Evolutionary conservation across 306 rosid species (phyloP).

Genomic region (Fragaria vesca): DNA sequence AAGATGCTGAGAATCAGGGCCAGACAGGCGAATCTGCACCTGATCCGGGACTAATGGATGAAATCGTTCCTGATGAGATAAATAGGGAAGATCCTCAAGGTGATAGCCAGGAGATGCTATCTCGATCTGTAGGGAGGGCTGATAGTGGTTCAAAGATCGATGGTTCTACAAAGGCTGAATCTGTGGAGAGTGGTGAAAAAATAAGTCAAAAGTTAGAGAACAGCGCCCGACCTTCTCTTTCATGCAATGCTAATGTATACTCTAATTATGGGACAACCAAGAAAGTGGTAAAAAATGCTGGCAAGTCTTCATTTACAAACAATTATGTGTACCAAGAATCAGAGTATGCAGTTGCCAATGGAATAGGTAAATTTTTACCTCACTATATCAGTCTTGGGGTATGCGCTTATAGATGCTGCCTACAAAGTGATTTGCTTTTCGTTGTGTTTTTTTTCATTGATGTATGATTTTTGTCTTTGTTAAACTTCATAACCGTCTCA

Average conservation of each 20-base stretch:
- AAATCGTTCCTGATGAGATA: conserved; percentile 77
- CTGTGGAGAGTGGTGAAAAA: conserved; percentile 96
- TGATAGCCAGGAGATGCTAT: conserved; percentile 95
- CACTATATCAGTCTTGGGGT: conserved; percentile 7
- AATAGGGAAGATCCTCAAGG: conserved; percentile 89
- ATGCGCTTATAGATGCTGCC: background rate
- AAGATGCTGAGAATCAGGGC: conserved; percentile 94
- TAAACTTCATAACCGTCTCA: background rate
- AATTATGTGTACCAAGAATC: conserved; percentile 46
- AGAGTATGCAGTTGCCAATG: conserved; percentile 56
- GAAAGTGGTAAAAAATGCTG: conserved; percentile 64
- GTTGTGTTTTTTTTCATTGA: background rate
- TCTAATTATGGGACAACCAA: conserved; percentile 60
- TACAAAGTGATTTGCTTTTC: background rate
- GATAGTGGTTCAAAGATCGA: conserved; percentile 97
- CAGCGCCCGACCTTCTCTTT: conserved; percentile 63
- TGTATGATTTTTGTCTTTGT: background rate
- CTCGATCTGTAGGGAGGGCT: conserved; percentile 81
- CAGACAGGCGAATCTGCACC: conserved; percentile 96
- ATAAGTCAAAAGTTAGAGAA: conserved; percentile 68
- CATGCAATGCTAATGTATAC: conserved; percentile 64
- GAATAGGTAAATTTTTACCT: conserved; percentile 49
- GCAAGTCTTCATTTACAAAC: conserved; percentile 67
- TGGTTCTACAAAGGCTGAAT: conserved; percentile 91
- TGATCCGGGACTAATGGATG: conserved; percentile 92